Percentiles rank a stretch among this genome's conserved stretches.
phyloP scores from a whole-genome alignment of 352 stramenopile genomes.

The Globisporangium uncinulatum region DNA sequence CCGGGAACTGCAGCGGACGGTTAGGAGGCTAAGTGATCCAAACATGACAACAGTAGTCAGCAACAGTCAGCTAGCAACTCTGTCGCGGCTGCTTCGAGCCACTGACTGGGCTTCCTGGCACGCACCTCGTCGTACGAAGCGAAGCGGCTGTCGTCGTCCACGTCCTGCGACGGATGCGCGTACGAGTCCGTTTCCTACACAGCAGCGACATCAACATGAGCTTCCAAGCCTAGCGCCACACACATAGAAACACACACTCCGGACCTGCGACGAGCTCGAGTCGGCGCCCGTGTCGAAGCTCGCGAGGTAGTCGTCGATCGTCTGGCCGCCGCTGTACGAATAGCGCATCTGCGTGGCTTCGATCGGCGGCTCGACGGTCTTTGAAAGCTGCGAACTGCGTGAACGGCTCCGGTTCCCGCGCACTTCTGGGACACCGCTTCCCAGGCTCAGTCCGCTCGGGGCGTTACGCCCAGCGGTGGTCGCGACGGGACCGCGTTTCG shows the following conservation, averaged over 20 bases:
- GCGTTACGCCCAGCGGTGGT: conserved; percentile 7
- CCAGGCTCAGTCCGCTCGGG: conserved; percentile 19
- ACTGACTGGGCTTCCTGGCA: neutral
- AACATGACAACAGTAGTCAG: neutral
- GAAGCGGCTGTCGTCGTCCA: conserved; percentile 28
- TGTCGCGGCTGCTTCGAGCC: no score
- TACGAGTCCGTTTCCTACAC: conserved; percentile 37
- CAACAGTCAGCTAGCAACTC: neutral
- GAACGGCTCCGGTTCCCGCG: conserved; percentile 50
- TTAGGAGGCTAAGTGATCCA: conserved; percentile 2
- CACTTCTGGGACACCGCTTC: conserved; percentile 17
- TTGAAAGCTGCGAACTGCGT: conserved; percentile 38
- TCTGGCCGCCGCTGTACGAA: conserved; percentile 52
- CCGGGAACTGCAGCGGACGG: conserved; percentile 47
- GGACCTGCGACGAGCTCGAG: conserved; percentile 43
- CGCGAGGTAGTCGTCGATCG: conserved; percentile 47
- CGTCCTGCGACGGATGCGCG: conserved; percentile 23
- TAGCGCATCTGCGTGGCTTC: conserved; percentile 49
- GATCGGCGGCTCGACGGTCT: conserved; percentile 21
- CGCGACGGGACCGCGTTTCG: conserved; percentile 24
- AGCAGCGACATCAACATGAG: neutral
- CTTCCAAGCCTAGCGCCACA: neutral
- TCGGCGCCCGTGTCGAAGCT: conserved; percentile 28
- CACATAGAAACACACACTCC: neutral
- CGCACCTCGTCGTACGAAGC: conserved; percentile 27